Conservation (phyloP, 1,139 yeast genomes). For the Yamadazyma taylorii region DNA sequence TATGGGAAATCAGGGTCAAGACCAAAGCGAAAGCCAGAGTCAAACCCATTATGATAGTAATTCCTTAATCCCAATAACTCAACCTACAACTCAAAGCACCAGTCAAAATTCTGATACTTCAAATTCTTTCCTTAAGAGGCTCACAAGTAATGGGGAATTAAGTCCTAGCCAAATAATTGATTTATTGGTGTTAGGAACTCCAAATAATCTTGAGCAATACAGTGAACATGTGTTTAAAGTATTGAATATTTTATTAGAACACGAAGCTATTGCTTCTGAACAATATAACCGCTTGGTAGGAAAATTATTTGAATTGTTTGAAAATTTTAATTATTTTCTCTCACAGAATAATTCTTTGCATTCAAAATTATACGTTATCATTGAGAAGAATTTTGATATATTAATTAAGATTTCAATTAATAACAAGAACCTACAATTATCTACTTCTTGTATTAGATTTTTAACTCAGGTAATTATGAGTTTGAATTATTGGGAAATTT, state of each 20-base stretch:
- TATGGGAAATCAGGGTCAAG: no score
- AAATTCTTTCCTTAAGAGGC: neutral
- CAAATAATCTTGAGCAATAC: slow-evolving; percentile 36
- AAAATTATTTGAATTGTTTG: slow-evolving; percentile 28
- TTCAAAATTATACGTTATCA: slow-evolving; percentile 34
- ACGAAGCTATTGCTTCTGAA: slow-evolving; percentile 11
- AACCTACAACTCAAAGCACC: no score
- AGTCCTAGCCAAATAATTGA: slow-evolving; percentile 29
- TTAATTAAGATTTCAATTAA: slow-evolving; percentile 37
- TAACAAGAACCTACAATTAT: slow-evolving; percentile 30
- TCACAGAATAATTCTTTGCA: slow-evolving; percentile 25
- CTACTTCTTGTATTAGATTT: slow-evolving; percentile 39
- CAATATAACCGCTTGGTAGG: slow-evolving; percentile 18
- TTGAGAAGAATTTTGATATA: slow-evolving; percentile 42
- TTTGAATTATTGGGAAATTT: slow-evolving; percentile 48
- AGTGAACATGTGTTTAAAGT: slow-evolving; percentile 39
- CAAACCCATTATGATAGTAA: no score
- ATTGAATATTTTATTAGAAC: slow-evolving; percentile 28
- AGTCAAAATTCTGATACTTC: no score
- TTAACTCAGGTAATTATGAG: slow-evolving; percentile 40
- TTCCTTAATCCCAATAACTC: no score
- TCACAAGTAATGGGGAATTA: slow-evolving; percentile 13
- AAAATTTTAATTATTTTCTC: slow-evolving; percentile 25
- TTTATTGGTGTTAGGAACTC: slow-evolving; percentile 29
- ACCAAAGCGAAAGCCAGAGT: no score